A percentile compares a stretch with the other conserved stretches of the same genome.
Evolutionary conservation across 164 flowering plant species (phyloP).

Genomic region (Malania oleifera): DNA sequence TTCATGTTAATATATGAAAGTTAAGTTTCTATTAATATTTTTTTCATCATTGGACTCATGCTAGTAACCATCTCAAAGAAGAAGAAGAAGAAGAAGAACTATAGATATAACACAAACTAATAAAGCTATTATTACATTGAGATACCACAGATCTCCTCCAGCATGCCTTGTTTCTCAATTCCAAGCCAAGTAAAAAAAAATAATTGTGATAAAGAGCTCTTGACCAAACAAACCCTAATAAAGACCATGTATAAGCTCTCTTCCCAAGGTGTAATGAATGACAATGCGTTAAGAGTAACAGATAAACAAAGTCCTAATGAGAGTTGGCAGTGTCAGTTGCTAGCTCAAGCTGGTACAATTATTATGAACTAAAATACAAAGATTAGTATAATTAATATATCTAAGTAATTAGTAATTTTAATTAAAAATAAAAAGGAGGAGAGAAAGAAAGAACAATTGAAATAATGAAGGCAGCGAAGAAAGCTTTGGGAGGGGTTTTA

Average conservation of each 20-base stretch:
- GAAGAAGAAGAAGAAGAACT: too few relatives aligned
- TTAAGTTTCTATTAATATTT: too few relatives aligned
- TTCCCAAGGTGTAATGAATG: constrained; percentile 26
- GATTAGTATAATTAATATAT: background rate
- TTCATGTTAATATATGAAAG: too few relatives aligned
- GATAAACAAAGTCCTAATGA: constrained; percentile 9
- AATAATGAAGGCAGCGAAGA: background rate
- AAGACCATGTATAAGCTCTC: constrained; percentile 21
- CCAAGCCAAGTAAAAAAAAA: background rate
- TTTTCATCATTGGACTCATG: too few relatives aligned
- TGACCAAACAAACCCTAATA: constrained; percentile 28
- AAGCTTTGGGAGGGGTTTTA: background rate
- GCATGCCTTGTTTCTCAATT: background rate
- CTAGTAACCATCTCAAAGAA: too few relatives aligned
- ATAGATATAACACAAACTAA: too few relatives aligned
- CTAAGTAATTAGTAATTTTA: background rate
- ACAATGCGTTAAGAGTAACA: constrained; percentile 12
- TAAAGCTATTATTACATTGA: too few relatives aligned
- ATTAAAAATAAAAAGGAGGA: constrained; percentile 9
- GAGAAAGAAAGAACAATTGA: background rate
- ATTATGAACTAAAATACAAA: constrained; percentile 1
- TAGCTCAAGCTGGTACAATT: constrained; percentile 27
- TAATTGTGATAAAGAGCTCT: constrained; percentile 12
- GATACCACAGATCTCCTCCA: too few relatives aligned
- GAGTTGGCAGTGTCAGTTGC: constrained; percentile 53